Evolutionary conservation across 2,329 filamentous ascomycete genomes (phyloP), one percentile per base, ranked within the genome.

Genomic region (Fusarium gaditjirri): DNA sequence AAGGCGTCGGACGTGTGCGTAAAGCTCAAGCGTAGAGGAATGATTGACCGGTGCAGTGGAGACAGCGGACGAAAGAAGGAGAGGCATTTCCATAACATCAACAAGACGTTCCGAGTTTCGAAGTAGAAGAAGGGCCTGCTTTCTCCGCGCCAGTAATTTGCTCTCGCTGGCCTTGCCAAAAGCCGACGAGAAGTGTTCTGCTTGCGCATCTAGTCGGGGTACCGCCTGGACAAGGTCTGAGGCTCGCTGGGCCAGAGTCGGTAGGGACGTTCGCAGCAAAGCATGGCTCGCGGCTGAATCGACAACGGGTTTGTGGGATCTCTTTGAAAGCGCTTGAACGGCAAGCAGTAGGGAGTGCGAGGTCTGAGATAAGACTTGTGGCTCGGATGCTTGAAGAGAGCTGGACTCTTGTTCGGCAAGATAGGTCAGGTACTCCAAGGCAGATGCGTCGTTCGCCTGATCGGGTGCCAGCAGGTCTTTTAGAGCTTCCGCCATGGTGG

Each of bases 1-100:
- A 10, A 99, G 86, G 12, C 96, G 90, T 75, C 94, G 93, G 78
- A 98, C 96, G 80, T 98, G 96, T n/a, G 93, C 92, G 78, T 97
- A 93, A 5, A 99, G 87, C 80, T 99, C 96, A 38, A 99, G 86
- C 0, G 95, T 95, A 1, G 94, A 93, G 5, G 94, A 92, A 84
- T 98, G 97, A 74, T 94, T 97, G 67, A 91, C 89, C 8, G 90
- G 86, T 8, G 82, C 86, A 3, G 87, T 83, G 6, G 88, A 88
- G 62, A 95, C 92, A 49, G 95, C 92, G 4, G 95, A 94, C 17
- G 93, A 92, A 19, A 99, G 88, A 38, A 98, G 84, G 0, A 92
- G 91, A 1, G 96, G 96, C 35, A 99, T 88, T 77, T 98, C 95
- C 65, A 99, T 89, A 36, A 98, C 91, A 80, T 98, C 95, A 35